Evolutionary conservation across 345 rosid genomes (phyloP), one percentile per base, ranked within the genome.

Genomic region (Ricinus communis): DNA sequence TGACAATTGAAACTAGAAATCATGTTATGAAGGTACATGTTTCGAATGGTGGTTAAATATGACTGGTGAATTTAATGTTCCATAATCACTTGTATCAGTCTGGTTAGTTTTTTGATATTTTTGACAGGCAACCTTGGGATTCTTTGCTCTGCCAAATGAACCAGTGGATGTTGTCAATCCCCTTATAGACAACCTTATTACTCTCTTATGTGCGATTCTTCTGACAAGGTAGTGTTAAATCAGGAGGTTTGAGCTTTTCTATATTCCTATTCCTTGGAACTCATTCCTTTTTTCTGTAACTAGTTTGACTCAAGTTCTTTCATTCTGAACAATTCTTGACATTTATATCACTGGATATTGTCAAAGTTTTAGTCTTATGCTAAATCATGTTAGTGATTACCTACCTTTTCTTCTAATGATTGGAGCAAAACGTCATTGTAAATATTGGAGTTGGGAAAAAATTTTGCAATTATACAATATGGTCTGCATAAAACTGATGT

Each of bases 121-220:
- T 62, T 75, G 79, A 57, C 93, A 94, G 98, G 98, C 98, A 78
- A 94, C 97, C 51, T 82, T 94, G 71, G 97, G 98, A 58, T 91
- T 94, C 87, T 94, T 91, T 82, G 89, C 97, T 64, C 74, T 94
- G 77, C 95, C 97, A 56, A 86, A 84, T 84, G 97, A 94, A 75
- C 98, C 97, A 33, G 58, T 76, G 38, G 97, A 90, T 72, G 97
- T 94, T 75, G 86, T 94, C 74, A 82, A 76, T 81, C 90, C 95
- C 52, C 97, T 94, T 62, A 85, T 94, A 74, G 89, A 90, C 83
- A 94, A 91, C 80, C 97, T 94, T 67, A 88, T 91, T 59, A 81
- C 97, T 72, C 98, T 94, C 53, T 81, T 94, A 69, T 94, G 98
- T 85, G 97, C 97, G 16, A 94, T 94, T 82, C 97, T 94, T 82